These are phyloP conservation scores for Taphrina flavorubra DNA, from an alignment of 1,139 yeast genomes.

Conservation along the genomic window DNA sequence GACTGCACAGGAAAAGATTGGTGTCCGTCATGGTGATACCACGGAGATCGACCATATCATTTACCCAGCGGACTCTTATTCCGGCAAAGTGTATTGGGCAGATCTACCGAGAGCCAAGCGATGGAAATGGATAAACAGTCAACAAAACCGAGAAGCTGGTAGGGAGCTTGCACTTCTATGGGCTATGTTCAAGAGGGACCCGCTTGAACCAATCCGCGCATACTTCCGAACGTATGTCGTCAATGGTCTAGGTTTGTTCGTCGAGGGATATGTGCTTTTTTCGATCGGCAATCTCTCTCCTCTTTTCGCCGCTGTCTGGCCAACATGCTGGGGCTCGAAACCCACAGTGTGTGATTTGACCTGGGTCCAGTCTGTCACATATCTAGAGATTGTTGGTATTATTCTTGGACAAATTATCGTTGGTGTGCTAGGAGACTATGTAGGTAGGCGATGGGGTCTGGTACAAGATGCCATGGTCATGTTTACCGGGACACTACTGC, in stretches of 20 bases:
- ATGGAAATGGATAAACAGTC: slow-evolving; percentile 48
- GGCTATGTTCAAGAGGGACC: slow-evolving; percentile 51
- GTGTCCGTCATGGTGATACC: slow-evolving; percentile 25
- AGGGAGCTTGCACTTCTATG: slow-evolving; percentile 48
- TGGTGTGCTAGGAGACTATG: slow-evolving; percentile 80
- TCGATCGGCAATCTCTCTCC: slow-evolving; percentile 53
- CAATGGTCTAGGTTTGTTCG: slow-evolving; percentile 54
- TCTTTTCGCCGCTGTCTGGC: slow-evolving; percentile 52
- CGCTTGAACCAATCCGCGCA: slow-evolving; percentile 52
- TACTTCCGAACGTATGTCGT: slow-evolving; percentile 52
- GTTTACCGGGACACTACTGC: slow-evolving; percentile 72
- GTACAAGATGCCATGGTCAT: slow-evolving; percentile 54
- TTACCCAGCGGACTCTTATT: slow-evolving; percentile 44
- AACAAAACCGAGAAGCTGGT: slow-evolving; percentile 49
- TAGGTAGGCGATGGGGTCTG: slow-evolving; percentile 85
- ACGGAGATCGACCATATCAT: slow-evolving; percentile 34
- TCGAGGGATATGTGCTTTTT: slow-evolving; percentile 54
- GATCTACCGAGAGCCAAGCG: slow-evolving; percentile 51
- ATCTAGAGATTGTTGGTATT: slow-evolving; percentile 70
- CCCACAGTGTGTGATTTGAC: slow-evolving; percentile 50
- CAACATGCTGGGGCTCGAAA: slow-evolving; percentile 51
- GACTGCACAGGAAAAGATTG: slow-evolving; percentile 17
- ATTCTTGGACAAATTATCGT: slow-evolving; percentile 89
- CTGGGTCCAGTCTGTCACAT: slow-evolving; percentile 52
- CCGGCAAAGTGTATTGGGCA: slow-evolving; percentile 54